Conservation (phyloP, 164 flowering plant species). For the Chimonanthus salicifolius region DNA sequence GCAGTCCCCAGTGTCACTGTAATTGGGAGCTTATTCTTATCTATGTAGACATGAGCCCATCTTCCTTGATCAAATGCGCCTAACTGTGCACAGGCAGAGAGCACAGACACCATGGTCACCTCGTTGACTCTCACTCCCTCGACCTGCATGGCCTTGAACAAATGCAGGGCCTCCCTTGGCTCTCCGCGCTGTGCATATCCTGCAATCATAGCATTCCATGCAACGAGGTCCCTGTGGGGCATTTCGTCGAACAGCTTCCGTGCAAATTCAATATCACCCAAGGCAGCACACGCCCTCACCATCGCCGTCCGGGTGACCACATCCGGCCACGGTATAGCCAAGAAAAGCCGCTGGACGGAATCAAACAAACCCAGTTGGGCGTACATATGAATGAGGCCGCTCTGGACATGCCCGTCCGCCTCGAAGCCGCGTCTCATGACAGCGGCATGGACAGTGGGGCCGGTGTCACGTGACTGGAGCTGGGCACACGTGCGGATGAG, state of each 20-base stretch:
- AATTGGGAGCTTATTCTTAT: constrained; percentile 26
- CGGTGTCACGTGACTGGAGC: constrained; percentile 13
- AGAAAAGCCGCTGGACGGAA: constrained; percentile 23
- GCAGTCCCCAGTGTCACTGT: constrained; percentile 47
- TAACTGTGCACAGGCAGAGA: constrained; percentile 47
- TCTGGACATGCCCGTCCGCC: constrained; percentile 42
- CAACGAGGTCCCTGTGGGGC: constrained; percentile 35
- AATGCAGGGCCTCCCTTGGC: constrained; percentile 36
- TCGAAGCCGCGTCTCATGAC: constrained; percentile 35
- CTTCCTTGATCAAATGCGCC: constrained; percentile 57
- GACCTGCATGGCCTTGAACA: constrained; percentile 42
- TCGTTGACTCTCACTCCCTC: constrained; percentile 43
- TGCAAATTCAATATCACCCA: constrained; percentile 35
- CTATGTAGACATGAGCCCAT: constrained; percentile 51
- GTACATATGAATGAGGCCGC: constrained; percentile 45
- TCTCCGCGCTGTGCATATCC: constrained; percentile 44
- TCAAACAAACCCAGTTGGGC: constrained; percentile 34
- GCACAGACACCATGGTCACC: constrained; percentile 42
- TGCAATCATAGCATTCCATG: constrained; percentile 57
- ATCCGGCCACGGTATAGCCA: constrained; percentile 29
- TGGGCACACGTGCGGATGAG: constrained; percentile 41
- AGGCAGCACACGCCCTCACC: constrained; percentile 38
- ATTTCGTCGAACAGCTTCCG: constrained; percentile 46
- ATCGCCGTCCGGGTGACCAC: constrained; percentile 46
- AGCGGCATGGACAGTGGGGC: constrained; percentile 28